Evolutionary conservation across 78 protist species (phyloP), one percentile per base, ranked within the genome.

Genomic region (Chrysochromulina parva): DNA sequence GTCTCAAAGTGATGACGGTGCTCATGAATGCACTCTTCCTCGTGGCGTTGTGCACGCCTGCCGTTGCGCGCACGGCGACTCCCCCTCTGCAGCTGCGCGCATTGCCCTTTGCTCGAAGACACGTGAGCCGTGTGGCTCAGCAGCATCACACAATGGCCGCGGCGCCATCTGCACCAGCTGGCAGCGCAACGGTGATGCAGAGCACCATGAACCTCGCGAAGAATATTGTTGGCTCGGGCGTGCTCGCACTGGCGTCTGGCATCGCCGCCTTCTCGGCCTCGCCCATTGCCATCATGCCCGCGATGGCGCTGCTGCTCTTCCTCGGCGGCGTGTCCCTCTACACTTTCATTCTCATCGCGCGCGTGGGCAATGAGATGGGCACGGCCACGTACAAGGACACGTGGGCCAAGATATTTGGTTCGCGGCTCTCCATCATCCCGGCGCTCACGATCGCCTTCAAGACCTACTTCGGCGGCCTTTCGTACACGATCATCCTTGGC

Each of bases 201-300:
- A 14, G 13, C 47, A 14, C 73, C 24, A 38, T 66, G 9, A 24
- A 53, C 57, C 86, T 78, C 48, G 62, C 62, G 3, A 78, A 78
- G 86, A 78, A 78, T 62, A 78, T 78, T 16, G 86, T 78, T 22
- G 86, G 86, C 28, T 53, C 57, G 3, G 86, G 86, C 38, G 48
- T 78, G 28, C 86, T 78, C 86, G 86, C 86, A 62, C 86, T 78
- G 26, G 57, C 86, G 26, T 58, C 86, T 14, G 86, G 86, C 86
- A 26, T 78, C 57, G 57, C 53, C 86, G 28, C 86, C 47, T 53
- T 53, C 62, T 3, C 47, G 19, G 57, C 52, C 60, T 1, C 86
- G 16, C 4, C 20, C 38, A 0, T 53, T 11, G 82, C 82, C 57
- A 11, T 74, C 22, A 20, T 48, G 38, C 82, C 82, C 11, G 82